Percentiles rank a stretch among this genome's conserved stretches.
phyloP scores from a whole-genome alignment of 371 early-diverging fungal species.

The Phascolomyces articulosus region DNA sequence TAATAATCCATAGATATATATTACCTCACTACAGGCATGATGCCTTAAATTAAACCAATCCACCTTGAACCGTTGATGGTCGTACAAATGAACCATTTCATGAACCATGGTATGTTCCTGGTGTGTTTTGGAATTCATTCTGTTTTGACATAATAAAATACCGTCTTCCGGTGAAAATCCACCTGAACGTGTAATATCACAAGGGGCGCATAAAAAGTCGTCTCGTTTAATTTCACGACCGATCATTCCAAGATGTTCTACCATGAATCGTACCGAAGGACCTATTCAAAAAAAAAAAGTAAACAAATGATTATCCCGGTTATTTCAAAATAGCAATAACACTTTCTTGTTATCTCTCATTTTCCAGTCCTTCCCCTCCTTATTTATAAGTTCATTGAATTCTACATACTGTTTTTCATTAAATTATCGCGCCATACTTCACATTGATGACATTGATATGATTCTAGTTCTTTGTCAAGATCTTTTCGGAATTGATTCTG shows the following conservation, averaged over 20 bases:
- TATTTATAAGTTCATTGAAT: neutral
- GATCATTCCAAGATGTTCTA: constrained; percentile 69
- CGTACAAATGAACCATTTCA: constrained; percentile 96
- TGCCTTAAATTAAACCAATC: constrained; percentile 87
- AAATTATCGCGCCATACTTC: constrained; percentile 76
- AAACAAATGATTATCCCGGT: too few species aligned
- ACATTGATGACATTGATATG: constrained; percentile 64
- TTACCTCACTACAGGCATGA: constrained; percentile 90
- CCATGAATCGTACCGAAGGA: constrained; percentile 87
- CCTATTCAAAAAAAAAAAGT: constrained; percentile 39
- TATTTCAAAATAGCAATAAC: neutral
- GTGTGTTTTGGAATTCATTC: constrained; percentile 69
- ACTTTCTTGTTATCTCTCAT: neutral
- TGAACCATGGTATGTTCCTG: constrained; percentile 93
- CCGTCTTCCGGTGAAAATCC: constrained; percentile 83
- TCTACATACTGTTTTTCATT: constrained; percentile 64
- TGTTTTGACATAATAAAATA: constrained; percentile 87
- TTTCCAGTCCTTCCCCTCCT: too few species aligned
- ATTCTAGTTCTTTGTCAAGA: constrained; percentile 51
- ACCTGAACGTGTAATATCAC: constrained; percentile 79
- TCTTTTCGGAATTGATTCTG: constrained; percentile 28
- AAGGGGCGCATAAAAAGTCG: constrained; percentile 80
- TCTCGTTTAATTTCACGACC: constrained; percentile 66
- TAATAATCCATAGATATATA: neutral
- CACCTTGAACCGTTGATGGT: constrained; percentile 81